These are phyloP conservation scores for Porcisia hertigi DNA, from an alignment of 208 protist species.

Conservation along the genomic window DNA sequence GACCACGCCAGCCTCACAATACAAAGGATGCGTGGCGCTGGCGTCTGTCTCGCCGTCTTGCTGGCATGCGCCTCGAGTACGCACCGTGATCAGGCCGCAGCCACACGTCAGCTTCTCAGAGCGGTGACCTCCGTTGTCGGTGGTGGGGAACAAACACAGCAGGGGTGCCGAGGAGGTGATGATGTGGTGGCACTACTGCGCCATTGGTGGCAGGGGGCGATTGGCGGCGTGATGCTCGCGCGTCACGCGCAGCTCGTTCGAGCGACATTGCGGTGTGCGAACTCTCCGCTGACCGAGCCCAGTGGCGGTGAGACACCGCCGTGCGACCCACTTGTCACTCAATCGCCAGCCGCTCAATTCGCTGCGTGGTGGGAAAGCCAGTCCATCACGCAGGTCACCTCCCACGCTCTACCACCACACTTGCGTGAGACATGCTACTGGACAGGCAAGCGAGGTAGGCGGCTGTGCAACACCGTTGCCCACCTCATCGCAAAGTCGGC, in stretches of 20 bases:
- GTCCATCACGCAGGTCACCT: background rate
- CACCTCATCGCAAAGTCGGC: background rate
- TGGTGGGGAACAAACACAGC: background rate
- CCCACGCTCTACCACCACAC: background rate
- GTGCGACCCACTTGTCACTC: background rate
- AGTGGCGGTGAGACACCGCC: background rate
- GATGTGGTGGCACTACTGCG: background rate
- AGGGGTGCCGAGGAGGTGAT: background rate
- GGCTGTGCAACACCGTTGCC: constrained; percentile 9
- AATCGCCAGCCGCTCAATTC: background rate
- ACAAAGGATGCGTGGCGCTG: background rate
- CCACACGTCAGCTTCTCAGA: background rate
- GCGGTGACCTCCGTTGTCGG: background rate
- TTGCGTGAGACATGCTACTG: background rate
- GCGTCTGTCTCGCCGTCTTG: background rate
- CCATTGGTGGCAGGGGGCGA: background rate
- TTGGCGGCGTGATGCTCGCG: background rate
- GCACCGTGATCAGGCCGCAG: background rate
- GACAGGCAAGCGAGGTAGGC: background rate
- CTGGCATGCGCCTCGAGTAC: constrained; percentile 2
- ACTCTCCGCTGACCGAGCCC: background rate
- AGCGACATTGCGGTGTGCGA: background rate
- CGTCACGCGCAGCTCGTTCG: constrained; percentile 4
- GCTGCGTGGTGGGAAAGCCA: background rate
- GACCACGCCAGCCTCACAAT: background rate